Evolutionary conservation across 129 eudicot genomes (phyloP), one percentile per base, ranked within the genome.

Genomic region (Pittosporum tobira): DNA sequence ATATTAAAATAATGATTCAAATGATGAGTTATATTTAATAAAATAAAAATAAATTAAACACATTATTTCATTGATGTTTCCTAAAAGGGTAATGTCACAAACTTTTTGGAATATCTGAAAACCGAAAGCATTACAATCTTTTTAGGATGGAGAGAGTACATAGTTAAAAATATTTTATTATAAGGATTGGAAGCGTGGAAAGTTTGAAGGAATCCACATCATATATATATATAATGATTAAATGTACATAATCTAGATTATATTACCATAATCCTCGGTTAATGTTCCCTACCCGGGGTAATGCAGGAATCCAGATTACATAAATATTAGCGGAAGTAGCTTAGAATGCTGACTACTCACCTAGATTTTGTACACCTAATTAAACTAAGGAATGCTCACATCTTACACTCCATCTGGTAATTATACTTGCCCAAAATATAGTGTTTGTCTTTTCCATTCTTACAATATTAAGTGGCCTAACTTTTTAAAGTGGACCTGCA

Each of bases 251-350:
- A 43, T 52, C n/a, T 64, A 71, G 65, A 59, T 64, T 61, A 48
- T 65, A 38, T 16, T 48, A 69, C 59, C 75, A 44, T 75, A 75
- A 69, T 51, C 63, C 71, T 48, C 28, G 75, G 65, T 11, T 65
- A 64, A 63, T 78, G 90, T 72, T 74, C 62, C 75, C 85, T 30
- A 48, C 68, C n/a, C 5, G 53, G 63, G 49, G 63, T 75, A 69
- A 79, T 50, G 54, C n/a, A 65, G 47, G 59, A 77, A 72, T 42
- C 50, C 50, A 51, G 30, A 16, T 65, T 37, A 49, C 26, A 50
- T 61, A 55, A 47, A 31, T 30, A n/a, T 61, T 18, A 66, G 23
- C 50, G 21, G n/a, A 43, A 67, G 52, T 50, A 44, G 68, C 71
- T 65, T 63, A 67, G 71, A 62, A 75, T 53, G 68, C 72, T 61